Evolutionary conservation across 495 filamentous ascomycete species (phyloP), one percentile per base, ranked within the genome.

Genomic region (Acidiella bohemica): DNA sequence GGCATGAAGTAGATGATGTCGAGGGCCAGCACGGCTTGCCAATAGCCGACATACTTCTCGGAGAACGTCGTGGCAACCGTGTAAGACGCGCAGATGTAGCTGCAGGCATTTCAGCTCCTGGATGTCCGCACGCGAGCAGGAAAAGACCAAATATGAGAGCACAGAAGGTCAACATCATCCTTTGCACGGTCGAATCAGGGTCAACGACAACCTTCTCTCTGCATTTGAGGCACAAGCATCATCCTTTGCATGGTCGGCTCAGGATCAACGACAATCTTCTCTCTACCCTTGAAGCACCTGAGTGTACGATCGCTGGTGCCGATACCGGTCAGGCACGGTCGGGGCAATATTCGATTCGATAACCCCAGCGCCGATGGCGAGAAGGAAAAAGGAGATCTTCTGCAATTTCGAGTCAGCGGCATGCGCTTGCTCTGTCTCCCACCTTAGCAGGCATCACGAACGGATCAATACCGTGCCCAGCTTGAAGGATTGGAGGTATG

Each of bases 121-220:
- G n/a, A n/a, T n/a, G n/a, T n/a, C n/a, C n/a, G n/a, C n/a, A n/a
- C n/a, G n/a, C n/a, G n/a, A n/a, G n/a, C n/a, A n/a, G n/a, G n/a
- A n/a, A n/a, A n/a, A n/a, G n/a, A n/a, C n/a, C n/a, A n/a, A n/a
- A n/a, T n/a, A 87, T 81, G 48, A 76, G 73, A 29, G 71, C 60
- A 54, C 85, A 86, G 58, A 60, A 63, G 25, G 60, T n/a, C n/a
- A n/a, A 74, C 64, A 79, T 79, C 41, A 87, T 78, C 30, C 75
- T 68, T 60, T 83, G 78, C 41, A 82, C 70, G 9, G 81, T 85
- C 31, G 80, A 67, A 28, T 73, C 65, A 1, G 83, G 81, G 51
- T 86, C 80, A 30, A 86, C 72, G 36, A 90, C 71, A 20, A 83
- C 78, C 26, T 72, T 70, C 61, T 85, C 79, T 32, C 83, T 82